phyloP scores from a whole-genome alignment of 2,329 filamentous ascomycete genomes.

The Aspergillus felis region DNA sequence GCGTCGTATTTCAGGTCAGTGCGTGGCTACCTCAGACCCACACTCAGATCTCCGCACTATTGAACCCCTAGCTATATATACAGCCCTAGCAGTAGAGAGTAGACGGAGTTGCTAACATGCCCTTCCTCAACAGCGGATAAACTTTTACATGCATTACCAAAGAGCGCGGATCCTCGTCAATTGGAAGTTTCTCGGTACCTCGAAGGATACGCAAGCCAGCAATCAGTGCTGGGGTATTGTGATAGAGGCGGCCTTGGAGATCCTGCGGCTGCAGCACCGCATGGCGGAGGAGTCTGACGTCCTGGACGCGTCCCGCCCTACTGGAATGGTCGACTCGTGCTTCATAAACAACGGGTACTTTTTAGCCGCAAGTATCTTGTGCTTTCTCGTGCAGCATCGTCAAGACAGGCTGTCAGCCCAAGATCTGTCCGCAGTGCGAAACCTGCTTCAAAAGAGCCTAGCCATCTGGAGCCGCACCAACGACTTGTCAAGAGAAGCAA shows the following conservation, averaged over 20 bases:
- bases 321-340: neutral
- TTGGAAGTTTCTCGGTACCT: conserved; percentile 1
- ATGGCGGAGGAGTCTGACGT: neutral
- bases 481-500: neutral
- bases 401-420: conserved; percentile 1
- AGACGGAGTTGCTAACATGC: neutral
- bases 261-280: conserved; percentile 1
- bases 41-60: too few relatives aligned
- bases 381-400: neutral
- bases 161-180: conserved; percentile 1
- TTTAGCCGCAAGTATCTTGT: neutral
- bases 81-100: too few relatives aligned
- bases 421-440: neutral
- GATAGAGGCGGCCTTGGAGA: neutral
- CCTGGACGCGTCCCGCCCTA: neutral
- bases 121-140: neutral
- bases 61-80: too few relatives aligned
- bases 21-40: neutral
- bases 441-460: neutral
- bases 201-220: neutral
- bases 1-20: conserved; percentile 1
- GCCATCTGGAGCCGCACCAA: conserved; percentile 1
- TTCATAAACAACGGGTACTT: conserved; percentile 1
- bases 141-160: conserved; percentile 3
- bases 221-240: neutral